phyloP scores from a whole-genome alignment of 352 stramenopile species.

The Globisporangium abappressorium region DNA sequence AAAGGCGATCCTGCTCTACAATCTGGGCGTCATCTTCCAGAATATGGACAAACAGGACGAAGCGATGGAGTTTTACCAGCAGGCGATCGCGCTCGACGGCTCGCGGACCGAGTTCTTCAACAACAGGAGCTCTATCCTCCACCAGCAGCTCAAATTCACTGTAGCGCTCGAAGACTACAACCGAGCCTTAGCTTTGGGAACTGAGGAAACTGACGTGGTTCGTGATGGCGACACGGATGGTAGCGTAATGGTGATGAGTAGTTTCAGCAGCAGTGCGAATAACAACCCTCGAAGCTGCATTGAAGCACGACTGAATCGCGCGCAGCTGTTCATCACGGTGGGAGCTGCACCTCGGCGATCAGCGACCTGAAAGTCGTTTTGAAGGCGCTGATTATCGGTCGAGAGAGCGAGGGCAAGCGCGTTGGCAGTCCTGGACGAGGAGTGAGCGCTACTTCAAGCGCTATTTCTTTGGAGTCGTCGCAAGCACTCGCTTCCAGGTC shows the following conservation, averaged over 20 bases:
- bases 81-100: constrained; percentile 39
- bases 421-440: background rate
- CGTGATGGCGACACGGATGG: background rate
- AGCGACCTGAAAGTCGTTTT: constrained; percentile 31
- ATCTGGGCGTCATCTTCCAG: constrained; percentile 40
- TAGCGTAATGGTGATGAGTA: background rate
- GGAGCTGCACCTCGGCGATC: constrained; percentile 39
- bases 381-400: background rate
- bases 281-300: constrained; percentile 18
- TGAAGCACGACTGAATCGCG: constrained; percentile 48
- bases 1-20: constrained; percentile 42
- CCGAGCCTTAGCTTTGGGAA: constrained; percentile 27
- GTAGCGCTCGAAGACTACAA: constrained; percentile 59
- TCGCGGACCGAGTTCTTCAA: constrained; percentile 50
- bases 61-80: constrained; percentile 50
- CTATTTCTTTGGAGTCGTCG: background rate
- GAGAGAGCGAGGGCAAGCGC: background rate
- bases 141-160: constrained; percentile 49
- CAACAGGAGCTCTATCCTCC: constrained; percentile 51
- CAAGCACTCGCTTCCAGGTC: background rate
- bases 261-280: background rate
- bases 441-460: background rate
- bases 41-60: constrained; percentile 37
- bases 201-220: no score
- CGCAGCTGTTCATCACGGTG: constrained; percentile 50